These are phyloP conservation scores for Sherardia arvensis DNA, from an alignment of 257 asterid genomes.

Conservation along the genomic window DNA sequence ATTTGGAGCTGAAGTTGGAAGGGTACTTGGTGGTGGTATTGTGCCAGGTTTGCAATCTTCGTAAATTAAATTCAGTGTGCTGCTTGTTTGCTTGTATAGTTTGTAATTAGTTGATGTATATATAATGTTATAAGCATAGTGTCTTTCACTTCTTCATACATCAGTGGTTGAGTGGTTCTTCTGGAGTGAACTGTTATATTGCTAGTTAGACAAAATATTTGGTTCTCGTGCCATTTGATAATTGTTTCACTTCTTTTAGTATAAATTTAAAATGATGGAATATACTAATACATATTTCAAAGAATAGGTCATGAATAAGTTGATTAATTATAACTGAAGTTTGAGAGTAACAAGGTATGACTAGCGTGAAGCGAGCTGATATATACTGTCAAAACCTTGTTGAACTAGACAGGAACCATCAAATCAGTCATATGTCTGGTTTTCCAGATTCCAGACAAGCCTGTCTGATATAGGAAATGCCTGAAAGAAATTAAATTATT, in stretches of 20 bases:
- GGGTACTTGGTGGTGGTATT: slow-evolving; percentile 97
- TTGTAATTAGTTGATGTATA: neutral
- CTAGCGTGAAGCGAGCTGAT: neutral
- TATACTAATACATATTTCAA: neutral
- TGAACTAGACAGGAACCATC: neutral
- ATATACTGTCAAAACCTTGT: neutral
- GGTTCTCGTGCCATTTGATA: neutral
- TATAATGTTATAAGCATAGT: neutral
- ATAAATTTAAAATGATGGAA: neutral
- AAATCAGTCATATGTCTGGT: neutral
- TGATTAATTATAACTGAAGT: neutral
- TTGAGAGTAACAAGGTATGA: neutral
- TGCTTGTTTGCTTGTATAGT: slow-evolving; percentile 1
- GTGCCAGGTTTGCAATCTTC: slow-evolving; percentile 58
- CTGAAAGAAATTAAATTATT: neutral
- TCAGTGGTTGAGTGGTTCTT: neutral
- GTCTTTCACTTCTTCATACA: neutral
- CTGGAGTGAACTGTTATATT: neutral
- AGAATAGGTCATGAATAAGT: neutral
- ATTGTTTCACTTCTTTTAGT: neutral
- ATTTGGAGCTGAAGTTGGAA: slow-evolving; percentile 90
- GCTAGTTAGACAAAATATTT: neutral
- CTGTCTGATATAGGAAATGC: neutral
- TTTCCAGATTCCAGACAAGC: neutral
- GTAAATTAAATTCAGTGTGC: neutral